Conservation (phyloP, 768 basidiomycete genomes). For the Russula virescens region DNA sequence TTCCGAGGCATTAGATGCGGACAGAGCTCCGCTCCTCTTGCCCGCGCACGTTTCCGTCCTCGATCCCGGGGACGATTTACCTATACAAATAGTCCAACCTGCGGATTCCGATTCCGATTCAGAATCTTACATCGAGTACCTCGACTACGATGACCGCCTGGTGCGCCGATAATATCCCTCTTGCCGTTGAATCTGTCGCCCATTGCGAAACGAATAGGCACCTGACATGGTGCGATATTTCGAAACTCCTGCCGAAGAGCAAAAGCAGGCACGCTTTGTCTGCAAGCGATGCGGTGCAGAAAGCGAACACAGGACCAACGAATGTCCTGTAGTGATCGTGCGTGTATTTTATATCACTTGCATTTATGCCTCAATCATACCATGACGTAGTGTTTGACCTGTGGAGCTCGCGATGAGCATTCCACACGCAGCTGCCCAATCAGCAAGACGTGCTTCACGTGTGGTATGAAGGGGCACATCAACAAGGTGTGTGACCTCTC, state of each 20-base stretch:
- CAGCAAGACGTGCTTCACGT: constrained; percentile 72
- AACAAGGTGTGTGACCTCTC: constrained; percentile 43
- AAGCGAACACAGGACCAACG: constrained; percentile 58
- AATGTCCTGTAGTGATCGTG: constrained; percentile 72
- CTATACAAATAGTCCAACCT: constrained; percentile 44
- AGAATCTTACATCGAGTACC: constrained; percentile 68
- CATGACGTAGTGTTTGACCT: constrained; percentile 74
- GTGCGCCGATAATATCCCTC: constrained; percentile 33
- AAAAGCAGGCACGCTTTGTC: constrained; percentile 44
- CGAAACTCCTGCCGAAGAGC: constrained; percentile 38
- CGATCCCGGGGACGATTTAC: constrained; percentile 31
- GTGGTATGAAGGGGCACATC: constrained; percentile 82
- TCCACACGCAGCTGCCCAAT: constrained; percentile 72
- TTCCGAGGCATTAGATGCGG: not conserved
- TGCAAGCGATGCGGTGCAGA: constrained; percentile 79
- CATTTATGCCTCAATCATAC: not conserved
- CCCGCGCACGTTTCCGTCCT: constrained; percentile 67
- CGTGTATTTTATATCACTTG: constrained; percentile 27
- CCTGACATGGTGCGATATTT: constrained; percentile 57
- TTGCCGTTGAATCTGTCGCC: not conserved
- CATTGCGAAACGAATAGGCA: constrained; percentile 33
- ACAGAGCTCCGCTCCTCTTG: constrained; percentile 40
- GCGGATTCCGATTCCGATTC: constrained; percentile 49
- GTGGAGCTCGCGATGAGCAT: constrained; percentile 77
- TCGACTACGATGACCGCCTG: constrained; percentile 61